phyloP scores from a whole-genome alignment of 1,284 basidiomycete species.

The Agroathelia rolfsii region DNA sequence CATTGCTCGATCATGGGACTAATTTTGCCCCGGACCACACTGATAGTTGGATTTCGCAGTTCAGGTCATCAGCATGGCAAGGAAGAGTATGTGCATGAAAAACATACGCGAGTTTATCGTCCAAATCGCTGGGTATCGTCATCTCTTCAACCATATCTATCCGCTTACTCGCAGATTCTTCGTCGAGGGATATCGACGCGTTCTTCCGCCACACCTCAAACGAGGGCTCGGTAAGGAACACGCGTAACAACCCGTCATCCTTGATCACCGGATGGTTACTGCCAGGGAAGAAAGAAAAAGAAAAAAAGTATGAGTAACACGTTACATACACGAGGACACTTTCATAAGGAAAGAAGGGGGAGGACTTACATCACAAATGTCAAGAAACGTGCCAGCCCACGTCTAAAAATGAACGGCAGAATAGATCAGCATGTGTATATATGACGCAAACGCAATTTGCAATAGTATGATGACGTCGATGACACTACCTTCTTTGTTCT shows the following conservation, averaged over 20 bases:
- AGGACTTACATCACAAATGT: conserved; percentile 62
- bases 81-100: conserved; percentile 7
- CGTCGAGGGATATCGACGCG: conserved; percentile 63
- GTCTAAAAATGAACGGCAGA: conserved; percentile 32
- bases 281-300: too few relatives aligned
- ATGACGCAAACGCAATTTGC: too few relatives aligned
- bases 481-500: conserved; percentile 68
- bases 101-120: conserved; percentile 78
- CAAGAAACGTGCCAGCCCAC: conserved; percentile 75
- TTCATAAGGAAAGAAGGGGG: conserved; percentile 1
- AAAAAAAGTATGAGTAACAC: conserved; percentile 1
- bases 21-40: conserved; percentile 62
- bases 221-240: conserved; percentile 73
- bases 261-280: conserved; percentile 88
- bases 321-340: background rate
- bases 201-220: conserved; percentile 84
- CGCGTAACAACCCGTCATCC: conserved; percentile 73
- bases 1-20: conserved; percentile 77
- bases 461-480: too few relatives aligned
- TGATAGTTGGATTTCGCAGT: conserved; percentile 18
- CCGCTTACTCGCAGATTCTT: conserved; percentile 76
- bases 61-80: background rate
- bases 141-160: conserved; percentile 83
- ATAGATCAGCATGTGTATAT: conserved; percentile 4
- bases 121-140: conserved; percentile 84